A percentile compares a stretch with the other conserved stretches of the same genome.
Conservation (phyloP, 2,329 filamentous ascomycete species). For the Cephalotrichum gorgonifer region DNA sequence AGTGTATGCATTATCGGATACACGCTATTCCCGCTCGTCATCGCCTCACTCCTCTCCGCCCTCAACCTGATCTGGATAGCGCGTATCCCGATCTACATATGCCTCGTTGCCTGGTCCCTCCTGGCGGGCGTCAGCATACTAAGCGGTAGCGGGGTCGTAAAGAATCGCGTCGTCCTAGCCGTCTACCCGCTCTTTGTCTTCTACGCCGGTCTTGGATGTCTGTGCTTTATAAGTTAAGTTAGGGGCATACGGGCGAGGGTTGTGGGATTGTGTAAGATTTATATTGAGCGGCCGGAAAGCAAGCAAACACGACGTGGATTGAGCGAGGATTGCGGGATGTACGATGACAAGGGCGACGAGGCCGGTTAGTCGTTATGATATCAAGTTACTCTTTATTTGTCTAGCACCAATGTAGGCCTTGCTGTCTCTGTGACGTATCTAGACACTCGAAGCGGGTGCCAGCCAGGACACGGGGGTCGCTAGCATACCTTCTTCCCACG, state of each 20-base stretch:
- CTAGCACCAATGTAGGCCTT: not conserved
- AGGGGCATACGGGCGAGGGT: not conserved
- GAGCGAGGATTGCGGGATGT: not conserved
- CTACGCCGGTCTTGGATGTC: conserved; percentile 82
- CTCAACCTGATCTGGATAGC: conserved; percentile 68
- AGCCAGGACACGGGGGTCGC: not conserved
- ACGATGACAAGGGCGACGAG: not conserved
- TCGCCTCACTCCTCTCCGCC: conserved; percentile 82
- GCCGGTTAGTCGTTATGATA: not conserved
- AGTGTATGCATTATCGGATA: conserved; percentile 97
- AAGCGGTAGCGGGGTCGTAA: conserved; percentile 88
- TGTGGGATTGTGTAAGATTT: not conserved
- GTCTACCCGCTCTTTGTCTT: conserved; percentile 94
- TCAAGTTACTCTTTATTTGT: not conserved
- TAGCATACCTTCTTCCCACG: not conserved
- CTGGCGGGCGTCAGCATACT: conserved; percentile 94
- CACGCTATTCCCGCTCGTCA: conserved; percentile 91
- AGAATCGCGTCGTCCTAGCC: conserved; percentile 86
- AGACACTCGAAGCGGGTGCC: not conserved
- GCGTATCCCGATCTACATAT: conserved; percentile 80
- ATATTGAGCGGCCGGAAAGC: not conserved
- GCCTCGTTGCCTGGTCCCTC: conserved; percentile 84
- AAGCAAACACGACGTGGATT: not conserved
- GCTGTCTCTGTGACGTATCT: not conserved
- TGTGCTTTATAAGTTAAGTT: conserved; percentile 91